Base-by-base conservation (phyloP, 257 asterid genomes). In the Ophiorrhiza pumila region DNA sequence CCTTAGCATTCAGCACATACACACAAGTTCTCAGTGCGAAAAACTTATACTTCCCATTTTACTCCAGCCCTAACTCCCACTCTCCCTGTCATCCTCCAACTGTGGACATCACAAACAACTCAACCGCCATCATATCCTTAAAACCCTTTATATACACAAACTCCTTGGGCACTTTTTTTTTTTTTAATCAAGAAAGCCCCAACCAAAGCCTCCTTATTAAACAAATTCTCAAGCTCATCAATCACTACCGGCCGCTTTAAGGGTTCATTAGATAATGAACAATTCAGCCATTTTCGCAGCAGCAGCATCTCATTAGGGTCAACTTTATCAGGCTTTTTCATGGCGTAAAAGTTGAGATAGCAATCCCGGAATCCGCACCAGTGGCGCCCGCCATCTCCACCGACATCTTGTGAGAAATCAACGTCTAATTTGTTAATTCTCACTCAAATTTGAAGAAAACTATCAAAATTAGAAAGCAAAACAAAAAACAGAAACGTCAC, bases 311-410 rank as follows among this genome's bases (percentile, higher is more conserved):
- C 99, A 50, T 90, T 85, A 0, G 95, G 98, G 34, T 95, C 97
- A 27, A 79, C 86, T 82, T 88, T 94, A 53, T 91, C 98, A 18
- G 96, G 98, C 77, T 88, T 90, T 78, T 90, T 92, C 15, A 22
- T 79, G 3, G 96, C 96, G 78, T 95, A 90, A 97, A 95, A 91
- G 68, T 92, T 91, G 47, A 94, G 68, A 76, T 85, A 95, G 64
- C 97, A 95, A 82, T 92, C 98, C 13, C 98, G 80, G 3, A 97
- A 94, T 94, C 98, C 0, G 98, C 99, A 45, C 99, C 90, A 3
- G 99, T 95, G 80, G 97, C 88, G 31, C 99, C n/a, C 96, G 9
- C 99, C 99, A 82, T 94, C 98, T 9, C 99, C 98, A 0, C 99
- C 97, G 11, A 98, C 98, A 86, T 85, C 1, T 29, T 76, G 82